Evolutionary conservation across 768 basidiomycete species (phyloP), one percentile per base, ranked within the genome.

Genomic region (Serendipita vermifera): DNA sequence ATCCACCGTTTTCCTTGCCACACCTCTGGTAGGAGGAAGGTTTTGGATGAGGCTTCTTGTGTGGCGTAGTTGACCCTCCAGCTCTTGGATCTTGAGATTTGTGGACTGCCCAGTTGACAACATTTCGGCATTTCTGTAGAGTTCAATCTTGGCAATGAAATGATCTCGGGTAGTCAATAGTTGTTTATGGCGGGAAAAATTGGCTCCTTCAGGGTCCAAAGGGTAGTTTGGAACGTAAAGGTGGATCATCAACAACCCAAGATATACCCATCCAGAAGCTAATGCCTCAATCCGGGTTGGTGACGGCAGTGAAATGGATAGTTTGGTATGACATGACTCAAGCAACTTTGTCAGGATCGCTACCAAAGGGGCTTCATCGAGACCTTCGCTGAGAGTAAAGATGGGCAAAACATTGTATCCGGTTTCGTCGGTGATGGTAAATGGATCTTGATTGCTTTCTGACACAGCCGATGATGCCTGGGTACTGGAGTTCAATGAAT

Each of bases 201-300:
- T 80, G 74, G 82, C 75, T 22, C 80, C 81, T 5, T 83, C 81
- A 26, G 96, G 96, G 66, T 99, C 96, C 48, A 97, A 69, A 2
- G 93, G 90, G 1, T 79, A 70, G 65, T 89, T 77, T 0, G 96
- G 91, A 35, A 98, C 73, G 64, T 84, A 83, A 17, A 93, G 75
- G 3, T 82, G 73, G 22, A 90, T 65, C 24, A 92, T 67, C 55
- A 82, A 61, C 15, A 73, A 73, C 40, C 78, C 75, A 48, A 87
- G 64, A 1, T 75, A 75, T 31, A 88, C 70, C 81, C 84, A 93
- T 39, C 71, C 66, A 17, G 56, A 64, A 70, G 72, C 69, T 58
- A 68, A 35, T 48, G 61, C 57, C 62, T 62, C 46, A 41, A 59
- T 59, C 53, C 39, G 63, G 55, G 57, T 38, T 39, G 39, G 41